Base-by-base conservation (phyloP, 2,329 filamentous ascomycete species). In the Aspergillus tanneri region DNA sequence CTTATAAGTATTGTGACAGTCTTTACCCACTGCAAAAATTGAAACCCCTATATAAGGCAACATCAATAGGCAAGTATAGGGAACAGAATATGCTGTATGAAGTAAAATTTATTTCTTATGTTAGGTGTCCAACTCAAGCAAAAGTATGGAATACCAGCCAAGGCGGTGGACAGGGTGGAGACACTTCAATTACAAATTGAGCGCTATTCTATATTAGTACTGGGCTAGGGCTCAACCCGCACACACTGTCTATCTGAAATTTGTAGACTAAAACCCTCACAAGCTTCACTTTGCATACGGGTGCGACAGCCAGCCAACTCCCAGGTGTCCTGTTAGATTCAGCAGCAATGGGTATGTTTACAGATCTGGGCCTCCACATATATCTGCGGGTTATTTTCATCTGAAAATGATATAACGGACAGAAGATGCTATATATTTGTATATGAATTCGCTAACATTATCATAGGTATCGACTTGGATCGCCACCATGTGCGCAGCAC, bases 401-500 rank as follows among this genome's bases (percentile, higher is more conserved):
- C 21, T n/a, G 21, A 40, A 40, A 9, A 10, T 3, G 23, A 27
- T 19, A 3, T 40, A 21, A 40, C 16, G 22, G 12, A 18, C 24
- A 16, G 23, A 6, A 27, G 21, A 16, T 12, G n/a, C 22, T n/a
- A 27, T n/a, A 27, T 12, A 5, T 24, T 40, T 21, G 18, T 24
- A 16, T 25, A 14, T 12, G 7, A 9, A 18, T 9, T 7, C 18
- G 28, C 5, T 18, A 9, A 19, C 24, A 25, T 25, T 25, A 11
- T 34, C 14, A 41, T 56, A 77, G 75, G 75, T 77, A 78, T 78
- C 72, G 77, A 79, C 71, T 71, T 79, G 67, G 78, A 83, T 73
- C 74, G 74, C 71, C 80, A 83, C 74, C 80, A 83, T 77, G 79
- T 83, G 72, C 77, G 78, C 73, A 74, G 71, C 76, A 78, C 72